phyloP scores from a whole-genome alignment of 2,329 filamentous ascomycete species.

The Metarhizium brunneum region DNA sequence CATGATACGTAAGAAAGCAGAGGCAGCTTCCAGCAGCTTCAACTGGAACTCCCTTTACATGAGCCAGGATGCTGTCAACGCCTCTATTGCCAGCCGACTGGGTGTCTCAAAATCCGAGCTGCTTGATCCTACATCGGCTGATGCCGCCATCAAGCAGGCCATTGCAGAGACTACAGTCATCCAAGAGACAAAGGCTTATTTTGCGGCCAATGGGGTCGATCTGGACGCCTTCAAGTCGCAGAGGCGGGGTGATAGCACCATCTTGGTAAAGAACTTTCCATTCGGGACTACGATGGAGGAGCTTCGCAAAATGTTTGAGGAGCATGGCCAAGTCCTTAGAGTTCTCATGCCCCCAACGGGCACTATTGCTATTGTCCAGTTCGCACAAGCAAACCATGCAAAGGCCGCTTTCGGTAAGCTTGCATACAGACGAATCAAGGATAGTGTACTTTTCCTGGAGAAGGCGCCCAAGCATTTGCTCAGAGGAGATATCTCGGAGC shows the following conservation, averaged over 20 bases:
- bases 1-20: conserved; percentile 74
- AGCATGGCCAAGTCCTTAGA: conserved; percentile 70
- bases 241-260: conserved; percentile 75
- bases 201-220: conserved; percentile 79
- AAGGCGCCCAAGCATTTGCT: conserved; percentile 86
- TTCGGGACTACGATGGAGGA: conserved; percentile 74
- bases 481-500: conserved; percentile 19
- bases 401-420: conserved; percentile 76
- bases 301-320: conserved; percentile 71
- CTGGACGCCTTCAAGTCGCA: conserved; percentile 82
- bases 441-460: conserved; percentile 85
- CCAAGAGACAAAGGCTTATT: conserved; percentile 91
- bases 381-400: conserved; percentile 67
- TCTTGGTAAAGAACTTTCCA: conserved; percentile 92
- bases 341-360: conserved; percentile 89
- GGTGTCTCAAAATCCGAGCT: conserved; percentile 87
- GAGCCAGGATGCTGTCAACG: conserved; percentile 91
- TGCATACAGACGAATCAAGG: conserved; percentile 84
- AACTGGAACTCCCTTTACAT: conserved; percentile 99
- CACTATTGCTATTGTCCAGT: conserved; percentile 90
- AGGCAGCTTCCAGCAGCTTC: conserved; percentile 70
- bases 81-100: conserved; percentile 76
- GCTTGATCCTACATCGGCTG: conserved; percentile 88
- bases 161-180: conserved; percentile 95
- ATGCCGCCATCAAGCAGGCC: conserved; percentile 92